Conservation (phyloP, 768 basidiomycete genomes). For the Tubosaeta sp. region DNA sequence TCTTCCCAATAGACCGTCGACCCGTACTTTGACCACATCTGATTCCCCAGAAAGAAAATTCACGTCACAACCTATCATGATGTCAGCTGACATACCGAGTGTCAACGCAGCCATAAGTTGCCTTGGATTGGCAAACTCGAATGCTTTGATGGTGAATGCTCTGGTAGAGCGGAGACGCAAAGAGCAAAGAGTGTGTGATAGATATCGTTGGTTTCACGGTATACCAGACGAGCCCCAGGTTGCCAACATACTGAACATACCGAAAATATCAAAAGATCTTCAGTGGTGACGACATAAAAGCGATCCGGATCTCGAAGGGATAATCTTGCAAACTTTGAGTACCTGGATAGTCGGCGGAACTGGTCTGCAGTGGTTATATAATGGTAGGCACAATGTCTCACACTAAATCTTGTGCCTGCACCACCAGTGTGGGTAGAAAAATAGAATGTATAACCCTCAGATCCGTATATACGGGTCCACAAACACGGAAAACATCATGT, state of each 20-base stretch:
- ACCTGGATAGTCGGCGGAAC: no score
- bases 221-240: no score
- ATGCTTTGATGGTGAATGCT: constrained; percentile 91
- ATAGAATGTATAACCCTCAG: not conserved
- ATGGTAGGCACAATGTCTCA: not conserved
- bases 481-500: constrained; percentile 3
- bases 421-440: not conserved
- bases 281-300: no score
- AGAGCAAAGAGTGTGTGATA: constrained; percentile 90
- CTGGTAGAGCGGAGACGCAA: constrained; percentile 85
- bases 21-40: constrained; percentile 75
- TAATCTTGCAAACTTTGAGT: no score
- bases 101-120: constrained; percentile 85
- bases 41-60: constrained; percentile 92
- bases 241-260: no score
- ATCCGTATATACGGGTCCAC: not conserved
- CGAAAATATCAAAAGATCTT: no score
- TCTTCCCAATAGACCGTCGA: constrained; percentile 92
- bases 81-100: constrained; percentile 43
- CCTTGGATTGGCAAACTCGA: constrained; percentile 89
- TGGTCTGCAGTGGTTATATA: no score
- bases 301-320: no score
- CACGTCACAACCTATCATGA: constrained; percentile 50
- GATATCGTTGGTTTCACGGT: no score
- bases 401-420: not conserved